A percentile compares a stretch with the other conserved stretches of the same genome.
phyloP scores from a whole-genome alignment of 75 land plant species.

The Selaginella moellendorffii region DNA sequence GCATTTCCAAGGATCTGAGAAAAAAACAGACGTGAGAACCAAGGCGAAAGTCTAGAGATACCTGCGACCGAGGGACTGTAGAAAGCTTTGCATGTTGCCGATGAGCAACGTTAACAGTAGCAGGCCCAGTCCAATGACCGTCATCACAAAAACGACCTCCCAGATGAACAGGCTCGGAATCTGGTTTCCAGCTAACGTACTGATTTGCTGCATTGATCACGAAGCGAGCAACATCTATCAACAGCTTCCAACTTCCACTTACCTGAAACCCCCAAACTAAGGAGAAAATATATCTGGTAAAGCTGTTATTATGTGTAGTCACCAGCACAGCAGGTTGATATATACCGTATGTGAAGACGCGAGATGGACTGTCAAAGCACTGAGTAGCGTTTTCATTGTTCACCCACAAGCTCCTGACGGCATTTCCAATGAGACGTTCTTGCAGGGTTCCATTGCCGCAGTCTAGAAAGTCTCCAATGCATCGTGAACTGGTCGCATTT shows the following conservation, averaged over 20 bases:
- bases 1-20: conserved; percentile 79
- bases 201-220: conserved; percentile 65
- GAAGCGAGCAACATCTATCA: too few relatives aligned
- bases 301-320: conserved; percentile 23
- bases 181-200: conserved; percentile 88
- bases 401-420: background rate
- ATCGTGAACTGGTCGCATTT: background rate
- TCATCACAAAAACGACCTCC: conserved; percentile 89
- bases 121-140: conserved; percentile 69
- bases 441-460: conserved; percentile 42
- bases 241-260: conserved; percentile 8
- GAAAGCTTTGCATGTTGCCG: conserved; percentile 97
- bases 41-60: conserved; percentile 10
- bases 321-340: conserved; percentile 39
- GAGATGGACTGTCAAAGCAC: background rate
- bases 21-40: background rate
- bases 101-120: conserved; percentile 80
- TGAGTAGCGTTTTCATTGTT: background rate
- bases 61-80: conserved; percentile 84
- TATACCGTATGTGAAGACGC: conserved; percentile 55
- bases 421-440: too few relatives aligned
- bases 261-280: conserved; percentile 98
- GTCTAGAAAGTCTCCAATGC: conserved; percentile 33
- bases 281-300: conserved; percentile 55
- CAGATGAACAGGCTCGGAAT: conserved; percentile 63